Conservation (phyloP, 305 asterid species). For the Fraxinus platypoda region DNA sequence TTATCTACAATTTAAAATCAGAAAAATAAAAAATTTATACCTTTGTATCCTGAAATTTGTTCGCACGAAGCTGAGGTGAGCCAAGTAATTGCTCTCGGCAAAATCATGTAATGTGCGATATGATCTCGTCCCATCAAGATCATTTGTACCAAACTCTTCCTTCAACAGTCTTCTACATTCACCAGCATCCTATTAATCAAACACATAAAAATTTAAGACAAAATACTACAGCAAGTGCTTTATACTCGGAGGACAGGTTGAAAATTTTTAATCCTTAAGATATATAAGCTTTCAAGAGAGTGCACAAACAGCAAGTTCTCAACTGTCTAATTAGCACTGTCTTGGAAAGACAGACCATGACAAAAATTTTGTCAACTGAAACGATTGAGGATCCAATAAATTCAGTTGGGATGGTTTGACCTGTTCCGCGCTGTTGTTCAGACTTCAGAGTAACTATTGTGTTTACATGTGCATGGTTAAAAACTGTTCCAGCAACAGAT, state of each 20-base stretch:
- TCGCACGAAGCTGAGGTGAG: constrained; percentile 75
- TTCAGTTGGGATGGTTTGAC: not conserved
- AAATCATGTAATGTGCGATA: constrained; percentile 83
- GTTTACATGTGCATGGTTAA: not conserved
- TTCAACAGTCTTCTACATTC: constrained; percentile 58
- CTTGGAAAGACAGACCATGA: not conserved
- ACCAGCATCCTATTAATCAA: constrained; percentile 61
- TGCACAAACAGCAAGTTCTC: constrained; percentile 1
- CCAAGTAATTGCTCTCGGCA: constrained; percentile 88
- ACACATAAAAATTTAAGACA: not conserved
- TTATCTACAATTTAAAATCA: constrained; percentile 8
- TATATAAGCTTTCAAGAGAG: not conserved
- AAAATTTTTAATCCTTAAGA: not conserved
- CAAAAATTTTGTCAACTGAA: not conserved
- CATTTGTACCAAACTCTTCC: constrained; percentile 53
- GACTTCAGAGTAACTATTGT: not conserved
- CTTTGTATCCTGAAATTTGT: constrained; percentile 43
- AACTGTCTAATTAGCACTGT: not conserved
- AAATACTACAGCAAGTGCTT: constrained; percentile 2
- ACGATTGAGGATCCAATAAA: constrained; percentile 1
- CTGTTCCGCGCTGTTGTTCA: not conserved
- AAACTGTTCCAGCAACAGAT: not conserved
- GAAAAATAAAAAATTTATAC: constrained; percentile 6
- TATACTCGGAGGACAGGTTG: not conserved
- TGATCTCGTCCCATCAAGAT: constrained; percentile 53